Base-by-base conservation (phyloP, 768 basidiomycete genomes). In the Termitomyces sp. region DNA sequence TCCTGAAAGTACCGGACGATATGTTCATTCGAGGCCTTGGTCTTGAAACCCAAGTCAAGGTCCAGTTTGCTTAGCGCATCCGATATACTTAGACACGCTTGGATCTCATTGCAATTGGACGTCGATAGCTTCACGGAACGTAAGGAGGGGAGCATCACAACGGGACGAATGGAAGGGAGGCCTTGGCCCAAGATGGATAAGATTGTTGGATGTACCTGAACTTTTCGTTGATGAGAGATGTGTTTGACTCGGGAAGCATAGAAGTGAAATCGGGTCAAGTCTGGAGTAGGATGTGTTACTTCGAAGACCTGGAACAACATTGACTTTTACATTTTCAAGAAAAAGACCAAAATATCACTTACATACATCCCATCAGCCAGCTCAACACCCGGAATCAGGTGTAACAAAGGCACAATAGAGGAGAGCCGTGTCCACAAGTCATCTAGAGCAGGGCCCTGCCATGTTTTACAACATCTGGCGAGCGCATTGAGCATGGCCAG, bases 381-480 rank as follows among this genome's bases (percentile, higher is more conserved):
- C 14, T 58, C 51, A 24, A 75, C 36, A 6, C 68, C 68, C 5
- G 75, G 71, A 14, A 78, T 68, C 44, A 83, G 68, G 43, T 70
- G 63, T 5, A 82, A 63, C 34, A 82, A 63, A 33, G 81, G 81
- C 20, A 61, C 61, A 16, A 77, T 66, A 24, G 78, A 80, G 27
- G 71, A 62, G 24, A 83, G 65, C 33, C 69, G 70, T 56, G 68
- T 62, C 81, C 81, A 84, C 16, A 81, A 57, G 32, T 68, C 62
- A 64, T 83, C 80, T 16, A 82, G 58, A 16, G 81, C 79, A 32
- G 80, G 81, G 33, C 77, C 75, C 45, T 69, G 75, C 80, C 81
- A 83, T 27, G 79, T 69, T 65, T 62, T 71, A 63, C 79, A 83
- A 39, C 69, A 74, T 56, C 74, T 73, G 2, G 79, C 77, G n/a